These are phyloP conservation scores for Brassica carinata DNA, from an alignment of 345 rosid genomes.

Conservation along the genomic window DNA sequence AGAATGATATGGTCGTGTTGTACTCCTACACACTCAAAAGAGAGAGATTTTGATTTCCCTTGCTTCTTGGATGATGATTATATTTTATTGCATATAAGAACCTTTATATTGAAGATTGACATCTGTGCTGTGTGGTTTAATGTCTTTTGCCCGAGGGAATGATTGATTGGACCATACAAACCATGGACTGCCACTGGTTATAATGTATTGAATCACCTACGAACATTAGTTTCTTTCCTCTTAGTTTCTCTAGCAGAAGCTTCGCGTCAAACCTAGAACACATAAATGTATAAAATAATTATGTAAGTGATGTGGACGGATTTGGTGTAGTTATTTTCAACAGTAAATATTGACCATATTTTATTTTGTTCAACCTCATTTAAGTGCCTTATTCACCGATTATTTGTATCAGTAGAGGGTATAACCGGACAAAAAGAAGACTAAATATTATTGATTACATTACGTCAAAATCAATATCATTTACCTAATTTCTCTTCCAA, in stretches of 20 bases:
- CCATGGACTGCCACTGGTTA: constrained; percentile 71
- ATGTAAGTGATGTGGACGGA: no score
- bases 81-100: constrained; percentile 21
- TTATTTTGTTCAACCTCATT: no score
- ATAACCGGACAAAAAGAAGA: no score
- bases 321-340: no score
- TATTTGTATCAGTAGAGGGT: no score
- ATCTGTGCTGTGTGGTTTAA: constrained; percentile 42
- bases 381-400: no score
- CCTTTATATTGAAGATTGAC: constrained; percentile 50
- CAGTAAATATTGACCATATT: no score
- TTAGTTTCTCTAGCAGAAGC: constrained; percentile 56
- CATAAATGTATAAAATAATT: no score
- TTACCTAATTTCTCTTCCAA: no score
- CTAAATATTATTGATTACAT: no score
- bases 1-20: constrained; percentile 57
- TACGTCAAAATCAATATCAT: no score
- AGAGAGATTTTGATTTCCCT: constrained; percentile 1
- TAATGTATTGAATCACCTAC: constrained; percentile 68
- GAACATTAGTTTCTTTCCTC: constrained; percentile 66
- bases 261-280: constrained; percentile 53
- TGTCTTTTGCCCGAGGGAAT: constrained; percentile 46
- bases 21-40: constrained; percentile 48
- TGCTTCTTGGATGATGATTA: constrained; percentile 3
- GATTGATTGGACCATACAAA: constrained; percentile 63